Base-by-base conservation (phyloP, 768 basidiomycete genomes). In the Serendipita indica region DNA sequence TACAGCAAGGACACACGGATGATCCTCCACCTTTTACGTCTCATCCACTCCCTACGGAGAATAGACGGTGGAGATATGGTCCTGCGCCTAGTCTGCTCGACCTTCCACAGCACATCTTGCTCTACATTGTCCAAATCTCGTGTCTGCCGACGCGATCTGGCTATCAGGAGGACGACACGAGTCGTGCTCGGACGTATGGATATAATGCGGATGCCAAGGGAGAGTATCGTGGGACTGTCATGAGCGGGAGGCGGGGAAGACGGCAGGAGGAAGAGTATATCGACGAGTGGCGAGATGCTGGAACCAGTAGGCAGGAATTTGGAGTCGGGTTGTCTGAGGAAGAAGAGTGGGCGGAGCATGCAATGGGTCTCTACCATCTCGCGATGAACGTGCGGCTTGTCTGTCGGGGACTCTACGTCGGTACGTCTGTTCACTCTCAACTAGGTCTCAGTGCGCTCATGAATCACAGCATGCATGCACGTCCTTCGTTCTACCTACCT, bases 401-500 rank as follows among this genome's bases (percentile, higher is more conserved):
- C 39, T 80, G 80, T 64, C 76, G 77, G 3, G 70, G 78, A 3
- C 71, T 88, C 58, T 89, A 86, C 68, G 74, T 82, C n/a, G 82
- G 82, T 81, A 62, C 58, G 75, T 63, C 22, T 25, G 56, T 18
- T 46, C 6, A 3, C 58, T 20, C 18, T 22, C 3, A n/a, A 32
- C 59, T 28, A 13, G 33, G 41, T 52, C 59, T 54, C 35, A 52
- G 28, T 37, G 56, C 39, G 39, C 7, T 27, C 32, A 57, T 22
- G 33, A n/a, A 34, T 45, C 30, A 13, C 46, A 82, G 84, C 86
- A 12, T 86, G 78, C 69, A 89, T 88, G 86, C 81, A 89, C 63
- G 77, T 89, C 61, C 75, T 91, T 3, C 79, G 89, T 34, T 84
- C 83, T 0, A 79, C 80, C 0, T 89, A 88, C 68, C 72, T 90